These are phyloP conservation scores for Colletotrichum simmondsii DNA, from an alignment of 2,329 filamentous ascomycete species.

Conservation along the genomic window DNA sequence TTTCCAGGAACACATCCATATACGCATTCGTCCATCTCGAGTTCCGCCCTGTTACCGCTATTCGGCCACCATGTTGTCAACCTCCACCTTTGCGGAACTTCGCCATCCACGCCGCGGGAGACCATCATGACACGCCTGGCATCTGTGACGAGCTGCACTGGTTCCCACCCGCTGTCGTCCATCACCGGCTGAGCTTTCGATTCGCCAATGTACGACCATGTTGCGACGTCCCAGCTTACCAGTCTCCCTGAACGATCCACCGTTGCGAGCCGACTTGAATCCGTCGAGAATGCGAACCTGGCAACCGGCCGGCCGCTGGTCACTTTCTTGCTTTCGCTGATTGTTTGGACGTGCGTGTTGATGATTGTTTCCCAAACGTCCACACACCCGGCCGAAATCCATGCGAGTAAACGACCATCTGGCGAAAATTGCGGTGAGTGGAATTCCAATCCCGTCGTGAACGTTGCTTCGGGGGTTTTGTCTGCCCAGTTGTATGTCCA, in stretches of 20 bases:
- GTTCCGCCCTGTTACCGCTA: slow-evolving; percentile 5
- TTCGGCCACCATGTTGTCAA: slow-evolving; percentile 29
- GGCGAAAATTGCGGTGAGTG: slow-evolving; percentile 23
- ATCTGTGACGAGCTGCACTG: slow-evolving; percentile 17
- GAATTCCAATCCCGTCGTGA: neutral
- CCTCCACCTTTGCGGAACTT: slow-evolving; percentile 6
- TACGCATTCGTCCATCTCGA: slow-evolving; percentile 27
- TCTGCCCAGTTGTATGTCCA: slow-evolving; percentile 13
- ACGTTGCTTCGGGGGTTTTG: neutral
- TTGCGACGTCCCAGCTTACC: neutral
- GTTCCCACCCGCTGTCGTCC: slow-evolving; percentile 4
- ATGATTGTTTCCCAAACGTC: slow-evolving; percentile 25
- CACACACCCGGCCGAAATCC: slow-evolving; percentile 8
- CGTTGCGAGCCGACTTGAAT: slow-evolving; percentile 13
- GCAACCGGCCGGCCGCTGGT: neutral
- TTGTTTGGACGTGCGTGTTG: slow-evolving; percentile 11
- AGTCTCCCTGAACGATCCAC: slow-evolving; percentile 9
- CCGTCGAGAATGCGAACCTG: slow-evolving; percentile 7
- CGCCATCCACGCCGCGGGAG: neutral
- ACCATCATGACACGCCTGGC: slow-evolving; percentile 7
- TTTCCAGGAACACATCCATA: slow-evolving; percentile 16
- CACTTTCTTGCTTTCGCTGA: slow-evolving; percentile 2
- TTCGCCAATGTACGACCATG: slow-evolving; percentile 7
- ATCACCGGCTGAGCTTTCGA: slow-evolving; percentile 16
- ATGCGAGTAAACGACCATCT: slow-evolving; percentile 13